A percentile compares a stretch with the other conserved stretches of the same genome.
phyloP scores from a whole-genome alignment of 106 monocot genomes.

The Allium cepa region DNA sequence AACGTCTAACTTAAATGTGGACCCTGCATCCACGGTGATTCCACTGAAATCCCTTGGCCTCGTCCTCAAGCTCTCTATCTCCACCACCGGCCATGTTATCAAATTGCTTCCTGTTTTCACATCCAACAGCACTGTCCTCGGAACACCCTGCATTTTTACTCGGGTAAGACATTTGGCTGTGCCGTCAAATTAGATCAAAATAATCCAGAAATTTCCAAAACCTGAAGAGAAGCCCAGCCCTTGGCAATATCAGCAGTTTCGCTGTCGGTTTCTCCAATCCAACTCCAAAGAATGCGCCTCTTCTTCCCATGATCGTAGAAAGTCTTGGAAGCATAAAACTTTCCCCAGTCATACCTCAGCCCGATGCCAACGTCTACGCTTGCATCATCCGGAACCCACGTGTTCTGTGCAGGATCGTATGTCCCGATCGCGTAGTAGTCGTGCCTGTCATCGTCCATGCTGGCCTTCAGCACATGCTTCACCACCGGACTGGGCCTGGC shows the following conservation, averaged over 20 bases:
- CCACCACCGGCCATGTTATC: conserved; percentile 61
- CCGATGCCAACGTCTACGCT: conserved; percentile 47
- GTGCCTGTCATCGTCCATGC: conserved; percentile 49
- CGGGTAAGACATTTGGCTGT: no score
- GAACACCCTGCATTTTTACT: conserved; percentile 26
- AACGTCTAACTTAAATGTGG: conserved; percentile 32
- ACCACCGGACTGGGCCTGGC: conserved; percentile 16
- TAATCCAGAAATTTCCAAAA: conserved; percentile 2
- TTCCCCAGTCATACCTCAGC: conserved; percentile 56
- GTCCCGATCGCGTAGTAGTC: conserved; percentile 49
- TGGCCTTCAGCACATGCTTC: conserved; percentile 59
- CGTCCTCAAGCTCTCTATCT: conserved; percentile 41
- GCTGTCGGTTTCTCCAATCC: conserved; percentile 65
- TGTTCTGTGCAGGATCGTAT: conserved; percentile 22
- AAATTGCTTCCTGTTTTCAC: conserved; percentile 40
- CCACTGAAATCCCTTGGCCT: conserved; percentile 12
- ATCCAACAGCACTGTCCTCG: conserved; percentile 48
- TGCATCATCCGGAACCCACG: conserved; percentile 34
- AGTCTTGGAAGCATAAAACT: conserved; percentile 60
- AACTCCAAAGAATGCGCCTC: conserved; percentile 53
- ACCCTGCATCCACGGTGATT: conserved; percentile 24
- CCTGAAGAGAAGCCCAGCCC: conserved; percentile 65
- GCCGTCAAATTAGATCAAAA: no score
- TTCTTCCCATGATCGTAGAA: conserved; percentile 37
- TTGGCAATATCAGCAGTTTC: conserved; percentile 43